Percentiles rank a stretch among this genome's conserved stretches.
Conservation (phyloP, 164 flowering plant genomes). For the Vitis rotundifolia region DNA sequence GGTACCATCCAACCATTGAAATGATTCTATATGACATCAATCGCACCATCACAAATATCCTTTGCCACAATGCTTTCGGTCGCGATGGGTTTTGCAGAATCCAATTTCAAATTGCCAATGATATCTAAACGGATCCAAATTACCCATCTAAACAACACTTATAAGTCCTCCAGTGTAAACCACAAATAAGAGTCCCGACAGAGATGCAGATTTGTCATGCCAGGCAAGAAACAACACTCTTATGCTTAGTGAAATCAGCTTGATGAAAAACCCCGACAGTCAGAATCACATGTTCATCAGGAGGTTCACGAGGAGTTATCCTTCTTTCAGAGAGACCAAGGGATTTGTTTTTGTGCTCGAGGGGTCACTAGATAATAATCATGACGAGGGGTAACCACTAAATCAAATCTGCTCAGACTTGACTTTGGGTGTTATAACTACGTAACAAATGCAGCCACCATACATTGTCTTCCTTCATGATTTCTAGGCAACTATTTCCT, state of each 20-base stretch:
- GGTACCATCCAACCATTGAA: too few relatives aligned
- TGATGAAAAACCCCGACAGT: slow-evolving; percentile 87
- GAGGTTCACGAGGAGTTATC: slow-evolving; percentile 86
- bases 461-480: too few relatives aligned
- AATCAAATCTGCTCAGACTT: slow-evolving; percentile 68
- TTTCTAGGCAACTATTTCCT: too few relatives aligned
- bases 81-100: slow-evolving; percentile 60
- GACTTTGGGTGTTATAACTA: slow-evolving; percentile 89
- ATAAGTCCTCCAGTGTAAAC: slow-evolving; percentile 90
- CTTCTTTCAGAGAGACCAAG: slow-evolving; percentile 65
- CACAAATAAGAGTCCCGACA: slow-evolving; percentile 83
- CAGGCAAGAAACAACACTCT: slow-evolving; percentile 68
- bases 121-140: slow-evolving; percentile 89
- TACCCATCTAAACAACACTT: slow-evolving; percentile 95
- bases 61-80: slow-evolving; percentile 73
- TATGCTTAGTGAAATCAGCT: slow-evolving; percentile 66
- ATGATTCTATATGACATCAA: slow-evolving; percentile 68
- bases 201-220: slow-evolving; percentile 72
- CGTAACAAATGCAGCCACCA: too few relatives aligned
- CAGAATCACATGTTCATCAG: slow-evolving; percentile 76
- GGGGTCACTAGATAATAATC: slow-evolving; percentile 87
- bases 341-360: too few relatives aligned
- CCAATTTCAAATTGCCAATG: slow-evolving; percentile 71
- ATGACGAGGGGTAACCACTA: slow-evolving; percentile 81
- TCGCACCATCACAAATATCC: slow-evolving; percentile 75